Evolutionary conservation across 2,329 filamentous ascomycete genomes (phyloP).

Genomic region (Pseudogymnoascus sp.): DNA sequence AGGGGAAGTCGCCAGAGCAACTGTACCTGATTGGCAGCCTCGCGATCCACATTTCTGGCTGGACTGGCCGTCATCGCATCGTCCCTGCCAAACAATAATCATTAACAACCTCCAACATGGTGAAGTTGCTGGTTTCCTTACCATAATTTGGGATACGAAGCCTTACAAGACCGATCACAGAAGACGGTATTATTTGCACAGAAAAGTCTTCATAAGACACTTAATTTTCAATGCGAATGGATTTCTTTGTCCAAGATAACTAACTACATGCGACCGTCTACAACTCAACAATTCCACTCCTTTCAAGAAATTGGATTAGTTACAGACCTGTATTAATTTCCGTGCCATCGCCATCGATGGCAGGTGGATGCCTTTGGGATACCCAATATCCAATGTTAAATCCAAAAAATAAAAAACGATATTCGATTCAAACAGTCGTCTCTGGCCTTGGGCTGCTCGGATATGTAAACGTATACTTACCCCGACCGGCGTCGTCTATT

Average conservation of each 20-base stretch:
- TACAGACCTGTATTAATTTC: not conserved
- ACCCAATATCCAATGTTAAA: not conserved
- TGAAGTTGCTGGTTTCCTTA: not conserved
- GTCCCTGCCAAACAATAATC: not conserved
- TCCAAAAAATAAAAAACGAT: not conserved
- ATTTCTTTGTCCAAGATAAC: not conserved
- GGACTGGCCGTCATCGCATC: not conserved
- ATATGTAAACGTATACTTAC: not conserved
- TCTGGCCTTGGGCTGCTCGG: not conserved
- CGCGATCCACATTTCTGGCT: conserved; percentile 6
- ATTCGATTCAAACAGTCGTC: not conserved
- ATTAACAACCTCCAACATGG: not conserved
- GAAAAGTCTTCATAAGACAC: not conserved
- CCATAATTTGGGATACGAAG: not conserved
- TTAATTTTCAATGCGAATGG: not conserved
- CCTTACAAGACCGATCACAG: not conserved
- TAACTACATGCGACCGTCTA: not conserved
- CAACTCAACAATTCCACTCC: not conserved
- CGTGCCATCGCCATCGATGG: not conserved
- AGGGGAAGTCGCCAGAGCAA: conserved; percentile 8
- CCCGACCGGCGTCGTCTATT: not conserved
- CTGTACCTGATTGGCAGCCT: conserved; percentile 4
- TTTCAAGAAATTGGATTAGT: not conserved
- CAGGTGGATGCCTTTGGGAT: not conserved
- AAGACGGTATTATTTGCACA: not conserved